Conservation (phyloP, 495 filamentous ascomycete genomes). For the Hyphodiscus hymeniophilus region DNA sequence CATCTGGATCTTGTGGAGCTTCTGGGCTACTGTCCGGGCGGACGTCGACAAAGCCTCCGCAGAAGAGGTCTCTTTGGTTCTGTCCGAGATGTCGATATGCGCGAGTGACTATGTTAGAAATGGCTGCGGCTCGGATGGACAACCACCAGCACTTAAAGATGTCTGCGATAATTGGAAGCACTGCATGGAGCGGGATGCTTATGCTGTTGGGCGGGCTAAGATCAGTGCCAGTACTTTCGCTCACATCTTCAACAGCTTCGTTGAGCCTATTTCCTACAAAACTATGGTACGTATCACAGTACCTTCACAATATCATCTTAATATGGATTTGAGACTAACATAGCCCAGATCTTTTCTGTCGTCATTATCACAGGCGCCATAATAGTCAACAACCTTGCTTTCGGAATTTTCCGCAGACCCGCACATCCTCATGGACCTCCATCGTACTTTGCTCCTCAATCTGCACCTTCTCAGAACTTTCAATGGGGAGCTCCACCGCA, state of each 20-base stretch:
- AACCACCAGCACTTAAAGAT: constrained; percentile 63
- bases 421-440: constrained; percentile 21
- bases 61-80: constrained; percentile 50
- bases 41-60: constrained; percentile 69
- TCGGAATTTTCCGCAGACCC: constrained; percentile 34
- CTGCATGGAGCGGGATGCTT: constrained; percentile 76
- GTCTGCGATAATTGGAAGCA: constrained; percentile 71
- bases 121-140: constrained; percentile 48
- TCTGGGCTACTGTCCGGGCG: constrained; percentile 59
- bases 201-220: constrained; percentile 54
- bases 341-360: constrained; percentile 44
- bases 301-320: no score
- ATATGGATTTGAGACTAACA: no score
- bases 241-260: constrained; percentile 66
- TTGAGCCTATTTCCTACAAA: constrained; percentile 66
- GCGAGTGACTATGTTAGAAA: constrained; percentile 63
- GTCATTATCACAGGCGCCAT: constrained; percentile 48
- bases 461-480: constrained; percentile 8
- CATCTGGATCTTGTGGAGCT: constrained; percentile 62
- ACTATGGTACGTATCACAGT: constrained; percentile 46
- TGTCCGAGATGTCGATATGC: constrained; percentile 67
- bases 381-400: constrained; percentile 48
- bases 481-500: constrained; percentile 19
- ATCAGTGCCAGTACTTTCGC: constrained; percentile 73
- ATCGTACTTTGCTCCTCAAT: constrained; percentile 10